Base-by-base conservation (phyloP, 176 grass and related monocot genomes). In the Musa acuminata region DNA sequence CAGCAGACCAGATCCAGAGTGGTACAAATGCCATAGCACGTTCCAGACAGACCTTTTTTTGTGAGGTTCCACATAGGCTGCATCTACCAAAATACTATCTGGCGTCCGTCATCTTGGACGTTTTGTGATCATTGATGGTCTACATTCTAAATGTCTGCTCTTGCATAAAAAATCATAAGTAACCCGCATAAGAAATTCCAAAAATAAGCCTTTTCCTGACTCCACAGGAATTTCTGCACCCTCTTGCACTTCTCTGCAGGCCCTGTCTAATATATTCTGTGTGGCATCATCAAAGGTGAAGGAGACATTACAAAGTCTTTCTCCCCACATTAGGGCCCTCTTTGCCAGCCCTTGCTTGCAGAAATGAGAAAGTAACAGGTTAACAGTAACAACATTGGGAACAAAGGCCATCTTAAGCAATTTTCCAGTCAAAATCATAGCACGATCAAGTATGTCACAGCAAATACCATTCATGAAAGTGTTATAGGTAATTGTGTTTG, bases 341-440 rank as follows among this genome's bases (percentile, higher is more conserved):
- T 84, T 87, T 75, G 87, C 82, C 76, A 91, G 82, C 57, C 94
- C 94, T 89, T 93, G 84, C 76, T 93, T 98, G 80, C 90, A 98
- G 81, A 98, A 89, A 83, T 98, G 87, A 67, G 90, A 93, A 76
- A 98, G 82, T 17, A 91, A 83, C 78, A 98, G 75, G 51, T 98
- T 97, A 83, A 93, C 62, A 77, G 94, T 97, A 63, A 97, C 67
- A 35, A 66, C 76, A 64, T 97, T 97, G 13, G 94, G 94, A 80
- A 81, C 71, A 83, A 97, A 93, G 19, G 81, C 85, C 83, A 93
- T 91, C 84, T 97, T 97, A 80, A 97, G 83, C 72, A 97, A 80
- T 73, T 79, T 87, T 23, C 83, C 87, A 78, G 94, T 87, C 57
- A 97, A 63, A 85, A 97, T 87, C 84, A 97, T 86, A 75, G 94